Evolutionary conservation across 148 eudicot genomes (phyloP).

Genomic region (Linanthus parryae): DNA sequence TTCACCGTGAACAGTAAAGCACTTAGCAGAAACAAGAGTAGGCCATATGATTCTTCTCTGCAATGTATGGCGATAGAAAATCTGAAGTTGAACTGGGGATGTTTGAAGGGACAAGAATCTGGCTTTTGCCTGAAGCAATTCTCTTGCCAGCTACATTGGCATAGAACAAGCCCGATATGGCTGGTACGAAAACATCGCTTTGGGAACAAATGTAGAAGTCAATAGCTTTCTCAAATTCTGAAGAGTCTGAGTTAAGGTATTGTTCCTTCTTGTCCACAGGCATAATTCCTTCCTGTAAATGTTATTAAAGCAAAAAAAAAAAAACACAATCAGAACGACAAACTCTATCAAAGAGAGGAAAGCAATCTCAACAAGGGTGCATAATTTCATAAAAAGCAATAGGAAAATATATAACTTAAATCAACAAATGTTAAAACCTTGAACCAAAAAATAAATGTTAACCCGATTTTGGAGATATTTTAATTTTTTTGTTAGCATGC

Average conservation of each 20-base stretch:
- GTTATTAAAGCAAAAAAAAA: neutral
- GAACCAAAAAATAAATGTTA: neutral
- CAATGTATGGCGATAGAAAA: conserved; percentile 61
- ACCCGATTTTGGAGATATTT: neutral
- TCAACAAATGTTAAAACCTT: too few species aligned
- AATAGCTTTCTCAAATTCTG: conserved; percentile 55
- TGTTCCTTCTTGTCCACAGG: conserved; percentile 71
- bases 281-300: conserved; percentile 76
- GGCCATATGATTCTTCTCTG: conserved; percentile 84
- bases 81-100: conserved; percentile 38
- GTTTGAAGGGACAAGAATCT: conserved; percentile 77
- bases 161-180: conserved; percentile 82
- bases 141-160: conserved; percentile 91
- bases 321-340: neutral
- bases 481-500: neutral
- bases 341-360: too few species aligned
- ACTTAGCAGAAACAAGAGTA: conserved; percentile 92
- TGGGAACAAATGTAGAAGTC: conserved; percentile 78
- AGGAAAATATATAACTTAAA: too few species aligned
- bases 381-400: too few species aligned
- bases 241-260: conserved; percentile 53
- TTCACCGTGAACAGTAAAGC: too few species aligned
- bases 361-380: too few species aligned
- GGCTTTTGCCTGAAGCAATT: conserved; percentile 75
- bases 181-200: conserved; percentile 91